These are phyloP conservation scores for Lactuca sativa DNA, from an alignment of 129 eudicot species.

Conservation along the genomic window DNA sequence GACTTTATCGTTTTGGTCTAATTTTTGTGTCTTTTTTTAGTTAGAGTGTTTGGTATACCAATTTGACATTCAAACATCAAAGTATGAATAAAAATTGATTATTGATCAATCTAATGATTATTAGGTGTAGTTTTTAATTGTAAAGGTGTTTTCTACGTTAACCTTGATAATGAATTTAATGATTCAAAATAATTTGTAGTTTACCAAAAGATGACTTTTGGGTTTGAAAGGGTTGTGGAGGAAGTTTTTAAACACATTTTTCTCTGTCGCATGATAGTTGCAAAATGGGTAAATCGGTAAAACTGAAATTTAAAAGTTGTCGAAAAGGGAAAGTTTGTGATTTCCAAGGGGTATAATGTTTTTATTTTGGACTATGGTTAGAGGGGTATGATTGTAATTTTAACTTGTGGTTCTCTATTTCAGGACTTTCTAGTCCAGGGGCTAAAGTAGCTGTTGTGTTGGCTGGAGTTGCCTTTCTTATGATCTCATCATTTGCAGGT, in stretches of 20 bases:
- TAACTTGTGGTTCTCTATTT: constrained; percentile 20
- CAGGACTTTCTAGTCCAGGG: constrained; percentile 52
- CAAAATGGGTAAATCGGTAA: not conserved
- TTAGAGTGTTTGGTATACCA: constrained; percentile 21
- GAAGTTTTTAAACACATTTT: not conserved
- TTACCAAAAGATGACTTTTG: not conserved
- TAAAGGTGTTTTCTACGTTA: constrained; percentile 9
- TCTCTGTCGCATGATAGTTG: not conserved
- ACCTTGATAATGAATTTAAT: constrained; percentile 8
- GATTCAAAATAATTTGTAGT: not conserved
- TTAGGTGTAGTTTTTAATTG: constrained; percentile 1
- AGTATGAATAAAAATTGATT: not conserved
- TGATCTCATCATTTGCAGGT: constrained; percentile 51
- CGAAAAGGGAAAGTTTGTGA: not conserved
- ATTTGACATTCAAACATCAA: constrained; percentile 16
- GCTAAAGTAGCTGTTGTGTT: constrained; percentile 51
- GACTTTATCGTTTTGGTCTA: constrained; percentile 20
- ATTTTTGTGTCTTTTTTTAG: constrained; percentile 18
- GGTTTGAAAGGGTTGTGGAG: not conserved
- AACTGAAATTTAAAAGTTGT: not conserved
- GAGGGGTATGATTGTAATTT: constrained; percentile 26
- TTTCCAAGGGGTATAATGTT: not conserved
- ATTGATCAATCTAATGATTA: constrained; percentile 4
- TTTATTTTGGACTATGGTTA: not conserved
- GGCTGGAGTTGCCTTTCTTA: constrained; percentile 54